Percentiles rank a stretch among this genome's conserved stretches.
Conservation (phyloP, 495 filamentous ascomycete species). For the Zalerion maritima region DNA sequence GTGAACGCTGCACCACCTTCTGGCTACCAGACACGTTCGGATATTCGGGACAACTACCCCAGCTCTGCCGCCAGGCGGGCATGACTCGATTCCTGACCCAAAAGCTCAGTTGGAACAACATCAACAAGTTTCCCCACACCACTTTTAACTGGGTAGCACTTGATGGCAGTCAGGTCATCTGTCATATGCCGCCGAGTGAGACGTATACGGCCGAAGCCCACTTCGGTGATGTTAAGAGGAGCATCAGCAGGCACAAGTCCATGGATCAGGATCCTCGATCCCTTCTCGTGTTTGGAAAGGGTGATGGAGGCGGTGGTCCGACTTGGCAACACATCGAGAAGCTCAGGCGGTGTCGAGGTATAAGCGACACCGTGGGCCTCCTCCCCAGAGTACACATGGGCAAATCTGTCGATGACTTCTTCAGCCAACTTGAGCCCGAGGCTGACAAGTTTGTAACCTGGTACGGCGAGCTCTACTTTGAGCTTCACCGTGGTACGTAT, state of each 20-base stretch:
- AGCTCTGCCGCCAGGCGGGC: constrained; percentile 77
- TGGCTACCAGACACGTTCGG: constrained; percentile 98
- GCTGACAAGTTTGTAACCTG: constrained; percentile 80
- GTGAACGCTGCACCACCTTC: constrained; percentile 76
- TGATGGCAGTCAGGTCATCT: constrained; percentile 90
- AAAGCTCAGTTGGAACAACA: constrained; percentile 88
- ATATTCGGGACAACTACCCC: constrained; percentile 87
- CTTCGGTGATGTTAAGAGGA: constrained; percentile 89
- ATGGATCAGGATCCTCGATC: constrained; percentile 81
- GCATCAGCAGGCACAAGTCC: constrained; percentile 85
- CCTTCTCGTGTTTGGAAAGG: constrained; percentile 85
- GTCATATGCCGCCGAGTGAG: constrained; percentile 89
- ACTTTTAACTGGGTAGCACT: constrained; percentile 96
- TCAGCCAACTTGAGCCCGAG: constrained; percentile 60
- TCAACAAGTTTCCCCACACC: constrained; percentile 96
- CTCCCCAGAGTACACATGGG: constrained; percentile 84
- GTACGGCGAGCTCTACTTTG: constrained; percentile 97
- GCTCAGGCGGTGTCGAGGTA: constrained; percentile 81
- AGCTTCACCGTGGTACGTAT: constrained; percentile 91
- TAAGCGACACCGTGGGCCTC: constrained; percentile 73
- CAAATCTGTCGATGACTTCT: constrained; percentile 91
- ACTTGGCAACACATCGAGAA: constrained; percentile 93
- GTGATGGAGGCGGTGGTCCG: constrained; percentile 89
- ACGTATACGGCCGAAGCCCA: constrained; percentile 91
- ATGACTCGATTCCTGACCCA: constrained; percentile 97